Evolutionary conservation across 1,284 basidiomycete species (phyloP), one percentile per base, ranked within the genome.

Genomic region (Austroboletus novae-zelandiae): DNA sequence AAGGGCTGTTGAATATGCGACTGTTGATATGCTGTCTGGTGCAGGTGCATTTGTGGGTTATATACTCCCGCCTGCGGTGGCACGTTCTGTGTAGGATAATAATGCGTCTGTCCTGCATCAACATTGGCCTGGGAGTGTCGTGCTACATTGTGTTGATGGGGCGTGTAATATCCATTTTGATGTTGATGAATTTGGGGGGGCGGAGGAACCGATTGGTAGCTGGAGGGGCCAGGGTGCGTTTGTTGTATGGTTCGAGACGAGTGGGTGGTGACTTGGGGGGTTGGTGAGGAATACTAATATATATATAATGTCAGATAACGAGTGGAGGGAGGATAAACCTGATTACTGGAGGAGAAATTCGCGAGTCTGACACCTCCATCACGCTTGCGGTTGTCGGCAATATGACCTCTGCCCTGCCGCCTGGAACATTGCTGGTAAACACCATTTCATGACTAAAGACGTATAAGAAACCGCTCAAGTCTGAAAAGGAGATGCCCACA

Each of bases 321-420:
- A 64, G 49, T 39, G 35, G 5, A 44, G 8, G 25, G 46, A 44
- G 14, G 43, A 17, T 31, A 17, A 44, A 9, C 35, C 7, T 11
- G 49, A 51, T 54, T 54, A 68, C 62, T 18, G 48, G 45, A 43
- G 50, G 37, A 46, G 52, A 41, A 15, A 56, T 20, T 43, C 47
- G 47, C 41, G 54, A 41, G 20, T 68, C 65, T 4, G 57, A 56
- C 9, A 65, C 60, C 40, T 65, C 64, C 15, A 69, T 64, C 14
- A 65, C 47, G 27, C 61, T 69, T 45, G 64, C 66, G 18, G 63
- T 69, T 50, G 57, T 69, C 15, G 64, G 64, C 6, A 65, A 47
- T 45, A 66, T 46, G 37, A 55, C 45, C 23, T 64, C 60, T 13
- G 60, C 18, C 10, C 40, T 53, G 31, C 45, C 37, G 9, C 39